phyloP scores from a whole-genome alignment of 1,284 basidiomycete species.

The Ganoderma lingzhi region DNA sequence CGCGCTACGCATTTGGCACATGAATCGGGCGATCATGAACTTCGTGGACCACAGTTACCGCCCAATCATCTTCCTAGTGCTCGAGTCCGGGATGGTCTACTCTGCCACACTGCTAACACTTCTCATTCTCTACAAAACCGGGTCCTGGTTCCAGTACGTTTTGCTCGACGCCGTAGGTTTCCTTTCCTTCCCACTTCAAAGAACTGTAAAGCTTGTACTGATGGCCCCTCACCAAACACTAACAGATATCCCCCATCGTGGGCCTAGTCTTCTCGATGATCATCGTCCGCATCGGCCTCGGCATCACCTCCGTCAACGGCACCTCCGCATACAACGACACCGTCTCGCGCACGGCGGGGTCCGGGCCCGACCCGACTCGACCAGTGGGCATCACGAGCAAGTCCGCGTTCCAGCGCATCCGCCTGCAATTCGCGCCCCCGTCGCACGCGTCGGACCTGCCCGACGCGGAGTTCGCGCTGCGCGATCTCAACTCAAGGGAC shows the following conservation, averaged over 20 bases:
- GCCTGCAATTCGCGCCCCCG: constrained; percentile 1
- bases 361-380: neutral
- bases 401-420: constrained; percentile 9
- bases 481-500: neutral
- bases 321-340: neutral
- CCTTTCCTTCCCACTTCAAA: neutral
- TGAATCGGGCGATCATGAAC: constrained; percentile 37
- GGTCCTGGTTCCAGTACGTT: constrained; percentile 49
- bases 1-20: constrained; percentile 46
- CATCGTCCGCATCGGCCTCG: constrained; percentile 25
- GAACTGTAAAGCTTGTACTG: neutral
- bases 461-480: constrained; percentile 1
- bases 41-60: constrained; percentile 34
- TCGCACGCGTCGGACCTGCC: constrained; percentile 2
- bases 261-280: constrained; percentile 28
- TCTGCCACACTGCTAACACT: constrained; percentile 45
- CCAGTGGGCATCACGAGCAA: constrained; percentile 7
- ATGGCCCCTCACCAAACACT: neutral
- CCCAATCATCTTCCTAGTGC: constrained; percentile 45
- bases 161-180: constrained; percentile 46
- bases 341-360: neutral
- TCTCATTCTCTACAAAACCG: constrained; percentile 44
- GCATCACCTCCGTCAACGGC: constrained; percentile 16
- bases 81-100: constrained; percentile 54
- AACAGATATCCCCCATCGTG: constrained; percentile 23